Percentiles rank a stretch among this genome's conserved stretches.
Evolutionary conservation across 208 protist species (phyloP).

Genomic region (Wallacemonas sp.): DNA sequence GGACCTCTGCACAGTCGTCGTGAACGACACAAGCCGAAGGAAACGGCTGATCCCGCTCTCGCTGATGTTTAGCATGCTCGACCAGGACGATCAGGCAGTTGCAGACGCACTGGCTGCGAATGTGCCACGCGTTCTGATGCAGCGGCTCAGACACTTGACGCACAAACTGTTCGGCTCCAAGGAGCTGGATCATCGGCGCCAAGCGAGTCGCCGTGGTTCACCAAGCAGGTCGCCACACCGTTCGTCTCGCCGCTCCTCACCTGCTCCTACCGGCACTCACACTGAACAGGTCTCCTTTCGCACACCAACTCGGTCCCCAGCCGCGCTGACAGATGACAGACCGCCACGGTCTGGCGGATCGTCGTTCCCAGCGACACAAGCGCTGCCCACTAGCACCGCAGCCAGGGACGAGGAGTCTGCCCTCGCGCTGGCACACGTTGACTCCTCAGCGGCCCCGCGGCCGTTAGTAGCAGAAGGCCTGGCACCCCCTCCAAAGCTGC

Average conservation of each 20-base stretch:
- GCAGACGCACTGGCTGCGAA: conserved; percentile 58
- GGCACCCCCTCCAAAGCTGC: conserved; percentile 4
- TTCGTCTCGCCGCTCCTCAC: conserved; percentile 7
- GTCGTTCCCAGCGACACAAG: not conserved
- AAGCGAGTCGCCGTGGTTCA: not conserved
- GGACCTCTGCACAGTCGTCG: conserved; percentile 72
- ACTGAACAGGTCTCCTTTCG: not conserved
- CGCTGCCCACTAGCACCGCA: not conserved
- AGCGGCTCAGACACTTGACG: conserved; percentile 65
- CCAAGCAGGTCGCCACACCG: conserved; percentile 11
- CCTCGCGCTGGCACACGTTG: not conserved
- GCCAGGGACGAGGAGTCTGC: not conserved
- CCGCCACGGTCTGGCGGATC: not conserved
- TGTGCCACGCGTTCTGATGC: conserved; percentile 59
- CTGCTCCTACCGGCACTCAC: not conserved
- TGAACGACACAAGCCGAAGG: conserved; percentile 58
- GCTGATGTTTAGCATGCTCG: conserved; percentile 81
- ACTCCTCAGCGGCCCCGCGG: not conserved
- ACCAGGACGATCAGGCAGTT: conserved; percentile 78
- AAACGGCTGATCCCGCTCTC: conserved; percentile 78
- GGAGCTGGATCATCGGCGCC: not conserved
- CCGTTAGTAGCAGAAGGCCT: not conserved
- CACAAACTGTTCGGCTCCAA: conserved; percentile 59
- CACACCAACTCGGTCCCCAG: not conserved
- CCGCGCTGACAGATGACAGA: not conserved